These are phyloP conservation scores for Eustoma russellianum DNA, from an alignment of 257 asterid species.

Conservation along the genomic window DNA sequence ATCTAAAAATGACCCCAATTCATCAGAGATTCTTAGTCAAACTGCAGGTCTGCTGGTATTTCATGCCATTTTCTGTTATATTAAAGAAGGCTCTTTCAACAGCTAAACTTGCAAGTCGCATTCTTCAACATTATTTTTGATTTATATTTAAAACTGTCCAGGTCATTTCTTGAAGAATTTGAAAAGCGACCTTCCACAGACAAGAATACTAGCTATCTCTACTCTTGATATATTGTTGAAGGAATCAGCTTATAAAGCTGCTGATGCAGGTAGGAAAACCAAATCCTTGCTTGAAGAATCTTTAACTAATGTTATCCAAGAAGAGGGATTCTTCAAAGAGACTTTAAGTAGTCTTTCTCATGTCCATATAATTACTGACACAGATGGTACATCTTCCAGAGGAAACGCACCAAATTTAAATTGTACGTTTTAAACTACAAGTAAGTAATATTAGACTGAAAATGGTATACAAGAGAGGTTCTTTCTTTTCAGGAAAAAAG, in stretches of 20 bases:
- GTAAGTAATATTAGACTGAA: too few species aligned
- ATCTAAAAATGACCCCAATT: slow-evolving; percentile 63
- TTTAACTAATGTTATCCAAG: slow-evolving; percentile 70
- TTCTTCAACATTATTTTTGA: slow-evolving; percentile 6
- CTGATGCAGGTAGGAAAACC: slow-evolving; percentile 32
- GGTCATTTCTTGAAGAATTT: slow-evolving; percentile 95
- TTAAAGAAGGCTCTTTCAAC: neutral
- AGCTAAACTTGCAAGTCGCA: neutral
- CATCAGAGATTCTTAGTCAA: slow-evolving; percentile 62
- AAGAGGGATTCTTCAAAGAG: slow-evolving; percentile 79
- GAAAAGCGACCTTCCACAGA: slow-evolving; percentile 98
- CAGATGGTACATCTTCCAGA: slow-evolving; percentile 66
- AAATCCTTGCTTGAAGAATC: slow-evolving; percentile 87
- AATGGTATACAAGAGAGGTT: too few species aligned
- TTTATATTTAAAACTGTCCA: slow-evolving; percentile 28
- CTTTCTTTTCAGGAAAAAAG: too few species aligned
- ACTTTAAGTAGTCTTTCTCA: slow-evolving; percentile 80
- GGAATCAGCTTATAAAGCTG: slow-evolving; percentile 82
- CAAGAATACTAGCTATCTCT: slow-evolving; percentile 93
- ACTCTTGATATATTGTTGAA: slow-evolving; percentile 88
- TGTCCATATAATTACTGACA: slow-evolving; percentile 75
- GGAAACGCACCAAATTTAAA: slow-evolving; percentile 65
- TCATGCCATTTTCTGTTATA: neutral
- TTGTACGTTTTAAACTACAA: too few species aligned
- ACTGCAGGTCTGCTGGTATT: slow-evolving; percentile 59